Percentiles rank a stretch among this genome's conserved stretches.
phyloP scores from a whole-genome alignment of 106 monocot genomes.

The Dendrobium officinale region DNA sequence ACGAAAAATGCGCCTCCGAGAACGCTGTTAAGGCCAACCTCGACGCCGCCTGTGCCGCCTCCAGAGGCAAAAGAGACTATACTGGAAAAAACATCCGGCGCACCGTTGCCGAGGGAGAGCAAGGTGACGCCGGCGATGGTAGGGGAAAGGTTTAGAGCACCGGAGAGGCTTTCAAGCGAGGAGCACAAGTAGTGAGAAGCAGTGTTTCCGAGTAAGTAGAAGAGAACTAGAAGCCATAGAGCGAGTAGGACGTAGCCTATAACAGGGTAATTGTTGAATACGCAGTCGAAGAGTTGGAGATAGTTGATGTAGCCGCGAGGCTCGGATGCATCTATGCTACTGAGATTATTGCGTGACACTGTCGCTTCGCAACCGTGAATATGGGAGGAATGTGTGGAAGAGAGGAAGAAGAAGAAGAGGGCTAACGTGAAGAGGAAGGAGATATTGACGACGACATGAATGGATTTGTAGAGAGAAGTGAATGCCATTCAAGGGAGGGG shows the following conservation, averaged over 20 bases:
- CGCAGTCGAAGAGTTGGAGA: conserved; percentile 37
- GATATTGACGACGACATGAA: conserved; percentile 1
- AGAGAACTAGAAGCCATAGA: conserved; percentile 31
- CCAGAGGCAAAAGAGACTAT: conserved; percentile 19
- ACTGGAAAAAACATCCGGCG: conserved; percentile 31
- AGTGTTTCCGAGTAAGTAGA: conserved; percentile 40
- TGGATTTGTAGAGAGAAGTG: neutral
- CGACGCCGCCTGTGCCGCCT: conserved; percentile 6
- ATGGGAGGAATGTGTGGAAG: neutral
- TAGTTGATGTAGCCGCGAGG: conserved; percentile 40
- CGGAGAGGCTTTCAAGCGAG: conserved; percentile 29
- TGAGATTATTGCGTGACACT: conserved; percentile 1
- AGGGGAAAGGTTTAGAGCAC: conserved; percentile 24
- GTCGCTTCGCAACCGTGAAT: neutral
- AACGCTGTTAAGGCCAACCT: conserved; percentile 48
- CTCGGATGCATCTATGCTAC: neutral
- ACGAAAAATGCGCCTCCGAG: conserved; percentile 60
- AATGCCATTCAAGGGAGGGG: neutral
- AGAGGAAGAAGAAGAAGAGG: conserved; percentile 1
- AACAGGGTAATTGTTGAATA: conserved; percentile 9
- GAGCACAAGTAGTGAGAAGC: conserved; percentile 48
- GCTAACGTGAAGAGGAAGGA: neutral
- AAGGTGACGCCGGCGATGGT: conserved; percentile 35
- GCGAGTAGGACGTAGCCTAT: conserved; percentile 24
- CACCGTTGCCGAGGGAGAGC: conserved; percentile 39